Conservation (phyloP, 2,329 filamentous ascomycete species). For the Diaporthe ilicicola region DNA sequence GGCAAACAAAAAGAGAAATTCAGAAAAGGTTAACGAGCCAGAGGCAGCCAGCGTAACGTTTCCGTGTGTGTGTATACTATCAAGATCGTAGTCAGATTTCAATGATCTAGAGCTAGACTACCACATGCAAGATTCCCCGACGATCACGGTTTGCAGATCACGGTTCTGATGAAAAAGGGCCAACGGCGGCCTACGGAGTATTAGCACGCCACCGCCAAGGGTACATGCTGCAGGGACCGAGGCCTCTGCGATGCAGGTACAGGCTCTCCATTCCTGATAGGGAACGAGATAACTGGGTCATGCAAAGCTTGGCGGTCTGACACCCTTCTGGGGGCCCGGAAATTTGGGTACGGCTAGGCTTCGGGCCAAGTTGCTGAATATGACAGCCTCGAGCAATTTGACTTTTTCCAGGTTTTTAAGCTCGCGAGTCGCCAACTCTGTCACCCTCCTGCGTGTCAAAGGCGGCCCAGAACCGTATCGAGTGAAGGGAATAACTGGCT, state of each 20-base stretch:
- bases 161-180: conserved; percentile 3
- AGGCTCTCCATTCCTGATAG: conserved; percentile 10
- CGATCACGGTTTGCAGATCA: not conserved
- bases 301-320: conserved; percentile 20
- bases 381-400: conserved; percentile 3
- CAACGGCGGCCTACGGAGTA: not conserved
- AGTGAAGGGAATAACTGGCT: not conserved
- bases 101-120: conserved; percentile 6
- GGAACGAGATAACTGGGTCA: conserved; percentile 12
- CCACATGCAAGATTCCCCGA: not conserved
- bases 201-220: conserved; percentile 9
- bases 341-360: conserved; percentile 14
- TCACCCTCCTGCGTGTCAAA: not conserved
- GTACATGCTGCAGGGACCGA: conserved; percentile 21
- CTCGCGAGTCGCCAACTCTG: conserved; percentile 15
- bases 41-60: not conserved
- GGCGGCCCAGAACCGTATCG: not conserved
- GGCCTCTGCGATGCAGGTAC: conserved; percentile 9
- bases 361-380: conserved; percentile 14
- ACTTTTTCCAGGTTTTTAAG: conserved; percentile 20
- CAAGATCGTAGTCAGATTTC: not conserved
- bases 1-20: not conserved
- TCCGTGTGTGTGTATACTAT: not conserved
- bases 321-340: conserved; percentile 14
- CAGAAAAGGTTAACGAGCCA: not conserved